Evolutionary conservation across 768 basidiomycete genomes (phyloP), one percentile per base, ranked within the genome.

Genomic region (Boletus fagicola): DNA sequence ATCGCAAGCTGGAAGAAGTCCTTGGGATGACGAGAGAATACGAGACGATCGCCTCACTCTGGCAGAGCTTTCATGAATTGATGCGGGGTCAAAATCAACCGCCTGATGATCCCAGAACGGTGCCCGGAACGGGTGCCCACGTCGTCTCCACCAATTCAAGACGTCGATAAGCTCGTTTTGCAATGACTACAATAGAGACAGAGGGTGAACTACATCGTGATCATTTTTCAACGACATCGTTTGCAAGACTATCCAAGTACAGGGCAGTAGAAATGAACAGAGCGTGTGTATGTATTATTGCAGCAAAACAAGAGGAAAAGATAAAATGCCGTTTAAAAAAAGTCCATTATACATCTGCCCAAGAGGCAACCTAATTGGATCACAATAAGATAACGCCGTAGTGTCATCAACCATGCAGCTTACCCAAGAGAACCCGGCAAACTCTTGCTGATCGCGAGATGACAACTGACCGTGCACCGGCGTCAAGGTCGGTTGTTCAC

Each of bases 361-460:
- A 86, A 59, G 68, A 65, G 33, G 85, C 85, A 51, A 72, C 67
- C 68, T 69, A 52, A 36, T 38, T 20, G 15, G 16, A 24, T 20
- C 7, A 7, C 6, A 13, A 38, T 48, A 51, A 53, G 48, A 20
- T 35, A 51, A 49, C 20, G 11, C 0, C 1, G 11, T 11, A 0
- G 26, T 47, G 5, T 30, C 20, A 36, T 42, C n/a, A 9, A 26
- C 11, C 5, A 26, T 16, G 9, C 15, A 15, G 57, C 71, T 56
- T 54, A 91, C 92, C 93, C 95, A 98, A 59, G 94, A 96, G 80
- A 98, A 98, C 18, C 94, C 94, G 63, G 92, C 87, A 77, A 99
- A 99, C 73, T 98, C 96, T 53, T 86, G 82, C 75, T 99, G 97
- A 68, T 98, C 94, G 49, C 87, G 87, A 28, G 88, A 68, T 20